A percentile compares a stretch with the other conserved stretches of the same genome.
phyloP scores from a whole-genome alignment of 768 basidiomycete species.

The Pisolithus microcarpus region DNA sequence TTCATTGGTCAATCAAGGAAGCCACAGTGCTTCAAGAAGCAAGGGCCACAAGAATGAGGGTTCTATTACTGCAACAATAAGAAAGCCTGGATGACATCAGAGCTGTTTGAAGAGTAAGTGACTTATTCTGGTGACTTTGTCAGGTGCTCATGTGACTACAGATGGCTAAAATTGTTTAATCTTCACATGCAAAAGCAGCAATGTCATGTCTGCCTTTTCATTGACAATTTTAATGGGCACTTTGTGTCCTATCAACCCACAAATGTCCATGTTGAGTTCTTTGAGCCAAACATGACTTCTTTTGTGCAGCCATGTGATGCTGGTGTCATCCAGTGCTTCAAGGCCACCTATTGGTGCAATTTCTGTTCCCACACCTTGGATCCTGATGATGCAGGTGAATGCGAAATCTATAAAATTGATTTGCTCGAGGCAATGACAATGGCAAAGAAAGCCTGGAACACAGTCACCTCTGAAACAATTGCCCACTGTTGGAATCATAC shows the following conservation, averaged over 20 bases:
- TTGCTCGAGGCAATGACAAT: slow-evolving; percentile 30
- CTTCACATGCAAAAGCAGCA: slow-evolving; percentile 5
- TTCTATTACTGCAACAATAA: slow-evolving; percentile 34
- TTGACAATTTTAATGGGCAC: slow-evolving; percentile 6
- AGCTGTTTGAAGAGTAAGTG: slow-evolving; percentile 25
- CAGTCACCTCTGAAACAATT: slow-evolving; percentile 25
- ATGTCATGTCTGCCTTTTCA: slow-evolving; percentile 6
- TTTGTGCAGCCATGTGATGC: slow-evolving; percentile 28
- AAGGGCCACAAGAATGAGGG: slow-evolving; percentile 12
- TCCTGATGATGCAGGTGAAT: slow-evolving; percentile 24
- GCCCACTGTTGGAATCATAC: slow-evolving; percentile 32
- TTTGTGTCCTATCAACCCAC: neutral
- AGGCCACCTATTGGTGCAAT: slow-evolving; percentile 26
- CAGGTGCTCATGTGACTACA: neutral
- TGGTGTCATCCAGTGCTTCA: slow-evolving; percentile 24
- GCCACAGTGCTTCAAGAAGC: neutral
- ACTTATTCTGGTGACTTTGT: neutral
- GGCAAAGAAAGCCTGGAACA: slow-evolving; percentile 26
- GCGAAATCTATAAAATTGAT: slow-evolving; percentile 31
- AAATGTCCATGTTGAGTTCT: slow-evolving; percentile 4
- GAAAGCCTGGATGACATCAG: slow-evolving; percentile 35
- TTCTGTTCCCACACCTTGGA: slow-evolving; percentile 25
- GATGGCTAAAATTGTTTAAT: slow-evolving; percentile 23
- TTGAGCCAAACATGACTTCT: slow-evolving; percentile 29
- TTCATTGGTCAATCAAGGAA: too few species aligned